Evolutionary conservation across 495 filamentous ascomycete species (phyloP), one percentile per base, ranked within the genome.

Genomic region (Pseudomonodictys pantanalensis): DNA sequence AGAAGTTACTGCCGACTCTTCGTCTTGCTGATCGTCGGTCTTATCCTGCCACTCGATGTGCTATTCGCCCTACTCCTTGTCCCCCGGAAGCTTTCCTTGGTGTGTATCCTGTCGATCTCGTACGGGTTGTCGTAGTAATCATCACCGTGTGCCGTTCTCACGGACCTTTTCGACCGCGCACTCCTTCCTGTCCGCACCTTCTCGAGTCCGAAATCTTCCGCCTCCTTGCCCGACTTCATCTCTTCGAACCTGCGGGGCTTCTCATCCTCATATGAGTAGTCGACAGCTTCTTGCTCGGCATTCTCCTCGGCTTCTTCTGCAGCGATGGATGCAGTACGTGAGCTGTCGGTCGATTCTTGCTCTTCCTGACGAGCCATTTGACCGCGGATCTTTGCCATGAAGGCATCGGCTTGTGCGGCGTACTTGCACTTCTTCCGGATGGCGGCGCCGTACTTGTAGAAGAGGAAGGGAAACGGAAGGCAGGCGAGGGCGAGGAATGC

Each of bases 381-480:
- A 3, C 52, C 63, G 28, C 72, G 72, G 52, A 80, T 69, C 33
- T 68, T 66, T 50, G 63, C 68, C 63, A 86, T 65, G 33, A 81
- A 76, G 15, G 68, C 75, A 0, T 81, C 83, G 11, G 86, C 79
- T 68, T 89, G 79, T 38, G 84, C 81, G 24, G 90, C 84, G 68
- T 83, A 95, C 77, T 86, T 87, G 81, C 90, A 93, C 49, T 77
- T 78, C 53, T 73, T 73, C 6, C 90, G 79, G 60, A 95, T 87
- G 15, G 65, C 41, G 0, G 70, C 69, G 35, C 89, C 90, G 70
- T 90, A 93, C 64, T 82, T 83, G 73, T 87, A 89, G 74, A 93
- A 89, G 35, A 95, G 71, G 74, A 87, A 87, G 9, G 89, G 89
- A 71, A 90, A 89, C 0, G 90, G 90, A 44, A 91, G 76, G 69